phyloP scores from a whole-genome alignment of 768 basidiomycete genomes.

The Mycena belliarum region DNA sequence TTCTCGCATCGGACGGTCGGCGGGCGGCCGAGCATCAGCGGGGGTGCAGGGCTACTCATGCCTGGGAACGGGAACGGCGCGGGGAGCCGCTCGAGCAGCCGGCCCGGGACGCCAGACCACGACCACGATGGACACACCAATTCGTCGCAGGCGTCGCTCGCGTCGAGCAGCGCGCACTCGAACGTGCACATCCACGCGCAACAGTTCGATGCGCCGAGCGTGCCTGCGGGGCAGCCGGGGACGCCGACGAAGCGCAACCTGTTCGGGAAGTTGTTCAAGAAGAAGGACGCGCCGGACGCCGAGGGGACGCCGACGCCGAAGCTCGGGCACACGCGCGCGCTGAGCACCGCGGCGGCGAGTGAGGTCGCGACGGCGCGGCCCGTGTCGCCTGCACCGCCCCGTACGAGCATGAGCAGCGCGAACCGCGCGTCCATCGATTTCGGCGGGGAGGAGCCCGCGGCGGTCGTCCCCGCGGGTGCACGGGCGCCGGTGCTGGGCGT shows the following conservation, averaged over 20 bases:
- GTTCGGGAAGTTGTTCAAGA: slow-evolving; percentile 74
- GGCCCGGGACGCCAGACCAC: slow-evolving; percentile 25
- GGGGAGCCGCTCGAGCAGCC: slow-evolving; percentile 3
- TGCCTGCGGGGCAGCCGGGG: slow-evolving; percentile 23
- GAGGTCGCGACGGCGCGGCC: not conserved
- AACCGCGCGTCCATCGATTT: slow-evolving; percentile 20
- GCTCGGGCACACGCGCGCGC: slow-evolving; percentile 14
- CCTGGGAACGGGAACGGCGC: slow-evolving; percentile 3
- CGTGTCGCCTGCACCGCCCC: slow-evolving; percentile 5
- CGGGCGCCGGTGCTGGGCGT: slow-evolving; percentile 15
- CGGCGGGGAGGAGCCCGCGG: not conserved
- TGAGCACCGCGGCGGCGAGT: slow-evolving; percentile 4
- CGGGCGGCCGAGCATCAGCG: slow-evolving; percentile 12
- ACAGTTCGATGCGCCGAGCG: slow-evolving; percentile 13
- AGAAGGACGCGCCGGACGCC: slow-evolving; percentile 35
- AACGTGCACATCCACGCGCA: not conserved
- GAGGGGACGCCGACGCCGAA: slow-evolving; percentile 31
- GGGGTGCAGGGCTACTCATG: not conserved
- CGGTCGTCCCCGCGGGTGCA: not conserved
- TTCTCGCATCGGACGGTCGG: slow-evolving; percentile 14
- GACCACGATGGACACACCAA: slow-evolving; percentile 31
- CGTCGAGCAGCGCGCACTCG: slow-evolving; percentile 20
- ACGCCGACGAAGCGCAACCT: slow-evolving; percentile 55
- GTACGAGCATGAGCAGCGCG: slow-evolving; percentile 17
- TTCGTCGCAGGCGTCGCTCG: slow-evolving; percentile 30